These are phyloP conservation scores for Cercophora newfieldiana DNA, from an alignment of 495 filamentous ascomycete genomes.

Conservation along the genomic window DNA sequence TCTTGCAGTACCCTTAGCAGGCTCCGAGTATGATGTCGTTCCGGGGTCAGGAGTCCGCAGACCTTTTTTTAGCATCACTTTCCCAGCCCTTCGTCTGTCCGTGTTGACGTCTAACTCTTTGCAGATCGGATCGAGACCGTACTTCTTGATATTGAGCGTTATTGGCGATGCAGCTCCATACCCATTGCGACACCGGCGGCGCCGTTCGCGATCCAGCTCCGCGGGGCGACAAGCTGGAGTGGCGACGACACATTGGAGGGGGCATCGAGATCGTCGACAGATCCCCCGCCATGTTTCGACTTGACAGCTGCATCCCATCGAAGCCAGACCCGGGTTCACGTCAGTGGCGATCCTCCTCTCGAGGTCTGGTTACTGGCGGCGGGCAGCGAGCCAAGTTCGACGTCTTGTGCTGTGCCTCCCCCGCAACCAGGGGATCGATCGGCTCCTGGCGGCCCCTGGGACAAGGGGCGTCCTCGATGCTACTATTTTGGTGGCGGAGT, in stretches of 20 bases:
- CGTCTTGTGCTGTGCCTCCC: constrained; percentile 11
- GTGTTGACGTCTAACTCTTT: constrained; percentile 11
- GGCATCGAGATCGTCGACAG: neutral
- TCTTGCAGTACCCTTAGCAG: constrained; percentile 17
- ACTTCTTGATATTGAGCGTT: constrained; percentile 19
- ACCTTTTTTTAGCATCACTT: constrained; percentile 44
- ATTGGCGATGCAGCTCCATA: constrained; percentile 15
- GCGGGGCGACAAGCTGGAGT: neutral
- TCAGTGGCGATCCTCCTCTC: constrained; percentile 9
- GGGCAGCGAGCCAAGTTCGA: neutral
- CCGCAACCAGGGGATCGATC: neutral
- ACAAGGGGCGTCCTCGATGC: constrained; percentile 18
- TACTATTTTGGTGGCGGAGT: constrained; percentile 42
- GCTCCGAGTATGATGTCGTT: constrained; percentile 4
- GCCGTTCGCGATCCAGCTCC: neutral
- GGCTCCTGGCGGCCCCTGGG: constrained; percentile 2
- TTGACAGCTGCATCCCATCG: neutral
- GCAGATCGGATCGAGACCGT: constrained; percentile 28
- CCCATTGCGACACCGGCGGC: constrained; percentile 19
- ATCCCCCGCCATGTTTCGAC: constrained; percentile 1
- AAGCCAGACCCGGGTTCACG: constrained; percentile 23
- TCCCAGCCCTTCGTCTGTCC: constrained; percentile 15
- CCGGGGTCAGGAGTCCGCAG: constrained; percentile 15
- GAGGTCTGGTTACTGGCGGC: neutral
- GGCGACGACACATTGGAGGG: neutral